phyloP scores from a whole-genome alignment of 2,329 filamentous ascomycete genomes.

The Talaromyces islandicus region DNA sequence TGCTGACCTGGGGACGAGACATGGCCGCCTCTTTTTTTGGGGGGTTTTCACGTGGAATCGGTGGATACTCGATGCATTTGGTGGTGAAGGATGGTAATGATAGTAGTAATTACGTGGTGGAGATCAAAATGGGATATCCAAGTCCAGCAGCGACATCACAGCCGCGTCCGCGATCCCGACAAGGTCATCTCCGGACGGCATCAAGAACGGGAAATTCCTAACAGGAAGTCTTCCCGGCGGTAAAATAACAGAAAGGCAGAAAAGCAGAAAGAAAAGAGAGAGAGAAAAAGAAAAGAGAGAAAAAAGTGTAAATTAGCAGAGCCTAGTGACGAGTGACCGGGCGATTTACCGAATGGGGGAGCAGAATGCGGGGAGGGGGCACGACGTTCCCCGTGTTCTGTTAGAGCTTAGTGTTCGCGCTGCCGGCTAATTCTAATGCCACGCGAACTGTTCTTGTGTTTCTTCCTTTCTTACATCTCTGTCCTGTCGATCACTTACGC shows the following conservation, averaged over 20 bases:
- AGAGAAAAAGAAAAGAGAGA: not conserved
- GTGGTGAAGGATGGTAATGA: no score
- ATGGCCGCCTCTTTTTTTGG: slow-evolving; percentile 43
- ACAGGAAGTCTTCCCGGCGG: not conserved
- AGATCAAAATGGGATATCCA: not conserved
- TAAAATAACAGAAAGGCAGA: not conserved
- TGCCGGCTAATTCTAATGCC: not conserved
- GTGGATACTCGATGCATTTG: not conserved
- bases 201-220: not conserved
- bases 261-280: not conserved
- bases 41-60: not conserved
- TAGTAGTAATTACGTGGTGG: no score
- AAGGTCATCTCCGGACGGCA: not conserved
- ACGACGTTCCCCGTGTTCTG: not conserved
- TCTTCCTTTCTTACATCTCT: not conserved
- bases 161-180: not conserved
- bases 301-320: no score
- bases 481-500: no score
- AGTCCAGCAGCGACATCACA: not conserved
- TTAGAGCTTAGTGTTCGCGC: not conserved
- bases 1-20: slow-evolving; percentile 72
- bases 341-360: not conserved
- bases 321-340: not conserved
- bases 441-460: not conserved
- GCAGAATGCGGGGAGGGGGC: not conserved